A percentile compares a stretch with the other conserved stretches of the same genome.
These are phyloP conservation scores for Alternaria ventricosa DNA, from an alignment of 2,329 filamentous ascomycete species.

Conservation along the genomic window DNA sequence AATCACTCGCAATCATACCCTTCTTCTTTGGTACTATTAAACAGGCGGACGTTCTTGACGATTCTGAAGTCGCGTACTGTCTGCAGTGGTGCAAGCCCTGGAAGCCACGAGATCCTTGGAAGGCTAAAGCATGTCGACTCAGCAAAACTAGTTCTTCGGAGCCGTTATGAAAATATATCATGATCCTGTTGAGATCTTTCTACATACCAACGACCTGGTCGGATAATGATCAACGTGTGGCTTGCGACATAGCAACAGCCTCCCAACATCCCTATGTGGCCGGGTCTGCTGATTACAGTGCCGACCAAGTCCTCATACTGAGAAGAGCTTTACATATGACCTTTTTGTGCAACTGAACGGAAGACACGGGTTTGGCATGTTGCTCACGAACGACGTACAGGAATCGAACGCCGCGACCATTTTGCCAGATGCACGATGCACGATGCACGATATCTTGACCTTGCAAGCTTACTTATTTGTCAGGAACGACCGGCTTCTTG, in stretches of 20 bases:
- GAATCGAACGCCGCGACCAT: neutral
- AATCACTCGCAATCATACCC: neutral
- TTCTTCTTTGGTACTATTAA: neutral
- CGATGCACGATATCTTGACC: neutral
- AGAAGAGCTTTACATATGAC: neutral
- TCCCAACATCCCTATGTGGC: neutral
- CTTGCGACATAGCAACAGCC: neutral
- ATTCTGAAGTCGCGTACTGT: neutral
- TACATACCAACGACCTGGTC: neutral
- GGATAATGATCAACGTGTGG: neutral
- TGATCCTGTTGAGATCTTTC: neutral
- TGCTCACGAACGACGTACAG: neutral
- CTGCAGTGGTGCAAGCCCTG: neutral
- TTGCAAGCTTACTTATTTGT: neutral
- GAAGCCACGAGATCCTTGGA: neutral
- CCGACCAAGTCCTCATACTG: neutral
- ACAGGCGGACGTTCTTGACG: neutral
- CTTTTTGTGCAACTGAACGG: neutral
- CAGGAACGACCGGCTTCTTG: neutral
- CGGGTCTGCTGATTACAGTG: neutral
- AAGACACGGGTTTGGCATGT: neutral
- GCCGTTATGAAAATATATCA: neutral
- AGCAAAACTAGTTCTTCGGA: neutral
- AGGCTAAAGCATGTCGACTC: neutral
- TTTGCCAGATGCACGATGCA: neutral